phyloP scores from a whole-genome alignment of 1,284 basidiomycete genomes.

The Ustilago tritici region DNA sequence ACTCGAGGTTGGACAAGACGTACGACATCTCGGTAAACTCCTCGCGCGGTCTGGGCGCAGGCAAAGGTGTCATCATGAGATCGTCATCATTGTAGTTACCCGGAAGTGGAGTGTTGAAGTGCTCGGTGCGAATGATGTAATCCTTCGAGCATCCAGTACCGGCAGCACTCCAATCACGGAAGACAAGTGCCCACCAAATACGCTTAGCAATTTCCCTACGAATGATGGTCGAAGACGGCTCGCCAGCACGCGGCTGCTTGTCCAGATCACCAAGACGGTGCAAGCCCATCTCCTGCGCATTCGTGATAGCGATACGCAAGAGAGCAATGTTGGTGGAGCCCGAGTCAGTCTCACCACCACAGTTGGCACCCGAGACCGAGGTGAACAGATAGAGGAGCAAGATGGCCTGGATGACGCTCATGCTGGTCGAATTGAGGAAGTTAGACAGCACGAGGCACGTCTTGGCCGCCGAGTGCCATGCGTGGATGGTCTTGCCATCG shows the following conservation, averaged over 20 bases:
- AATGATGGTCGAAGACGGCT: conserved; percentile 50
- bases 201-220: conserved; percentile 64
- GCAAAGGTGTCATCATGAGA: conserved; percentile 51
- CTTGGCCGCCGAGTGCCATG: conserved; percentile 64
- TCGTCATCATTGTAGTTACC: conserved; percentile 67
- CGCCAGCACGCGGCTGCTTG: conserved; percentile 52
- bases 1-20: conserved; percentile 53
- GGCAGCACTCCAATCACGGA: conserved; percentile 58
- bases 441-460: conserved; percentile 60
- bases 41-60: conserved; percentile 48
- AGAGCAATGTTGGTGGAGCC: conserved; percentile 41
- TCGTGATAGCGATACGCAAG: conserved; percentile 61
- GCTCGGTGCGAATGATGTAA: conserved; percentile 57
- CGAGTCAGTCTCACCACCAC: conserved; percentile 37
- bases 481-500: conserved; percentile 58
- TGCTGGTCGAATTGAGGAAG: conserved; percentile 53
- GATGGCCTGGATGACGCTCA: conserved; percentile 64
- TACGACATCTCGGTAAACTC: conserved; percentile 65
- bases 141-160: conserved; percentile 41
- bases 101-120: conserved; percentile 66
- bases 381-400: conserved; percentile 50
- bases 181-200: conserved; percentile 65
- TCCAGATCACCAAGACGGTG: conserved; percentile 63
- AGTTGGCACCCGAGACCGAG: conserved; percentile 32
- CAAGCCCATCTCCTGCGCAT: conserved; percentile 64